These are phyloP conservation scores for Dacryopinax spathularia DNA, from an alignment of 768 basidiomycete species.

Conservation along the genomic window DNA sequence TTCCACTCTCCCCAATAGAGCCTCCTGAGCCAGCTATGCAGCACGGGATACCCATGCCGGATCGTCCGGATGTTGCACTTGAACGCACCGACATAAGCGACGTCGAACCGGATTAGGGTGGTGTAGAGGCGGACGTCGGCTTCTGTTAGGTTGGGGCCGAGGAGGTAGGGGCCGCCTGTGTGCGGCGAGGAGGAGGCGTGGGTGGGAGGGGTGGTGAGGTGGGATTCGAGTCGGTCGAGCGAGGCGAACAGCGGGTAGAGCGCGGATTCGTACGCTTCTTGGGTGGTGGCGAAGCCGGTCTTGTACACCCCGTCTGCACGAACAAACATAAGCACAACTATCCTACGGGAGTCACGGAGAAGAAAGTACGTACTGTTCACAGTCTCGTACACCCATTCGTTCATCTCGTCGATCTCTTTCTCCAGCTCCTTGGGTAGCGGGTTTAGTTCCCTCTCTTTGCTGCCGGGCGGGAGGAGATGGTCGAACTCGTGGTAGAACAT, in stretches of 20 bases:
- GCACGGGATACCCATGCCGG: not conserved
- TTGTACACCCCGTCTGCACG: slow-evolving; percentile 80
- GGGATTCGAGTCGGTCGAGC: slow-evolving; percentile 67
- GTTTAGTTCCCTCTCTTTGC: slow-evolving; percentile 41
- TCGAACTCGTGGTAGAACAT: slow-evolving; percentile 84
- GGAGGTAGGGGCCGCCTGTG: slow-evolving; percentile 71
- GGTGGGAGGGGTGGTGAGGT: slow-evolving; percentile 35
- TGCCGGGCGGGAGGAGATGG: slow-evolving; percentile 47
- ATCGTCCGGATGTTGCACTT: not conserved
- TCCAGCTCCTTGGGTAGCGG: slow-evolving; percentile 64
- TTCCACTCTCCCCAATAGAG: not conserved
- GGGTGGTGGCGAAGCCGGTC: slow-evolving; percentile 70
- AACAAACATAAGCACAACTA: not conserved
- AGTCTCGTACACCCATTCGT: slow-evolving; percentile 72
- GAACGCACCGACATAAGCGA: not conserved
- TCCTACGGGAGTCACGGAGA: not conserved
- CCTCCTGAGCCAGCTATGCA: not conserved
- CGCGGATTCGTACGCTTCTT: slow-evolving; percentile 65
- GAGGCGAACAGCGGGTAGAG: slow-evolving; percentile 61
- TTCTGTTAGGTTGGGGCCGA: slow-evolving; percentile 65
- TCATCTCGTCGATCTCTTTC: slow-evolving; percentile 66
- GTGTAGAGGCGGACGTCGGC: slow-evolving; percentile 23
- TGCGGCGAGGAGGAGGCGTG: too few species aligned
- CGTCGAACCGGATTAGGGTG: not conserved
- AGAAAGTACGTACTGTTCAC: slow-evolving; percentile 52